These are phyloP conservation scores for Erysimum cheiranthoides DNA, from an alignment of 345 rosid species.

Conservation along the genomic window DNA sequence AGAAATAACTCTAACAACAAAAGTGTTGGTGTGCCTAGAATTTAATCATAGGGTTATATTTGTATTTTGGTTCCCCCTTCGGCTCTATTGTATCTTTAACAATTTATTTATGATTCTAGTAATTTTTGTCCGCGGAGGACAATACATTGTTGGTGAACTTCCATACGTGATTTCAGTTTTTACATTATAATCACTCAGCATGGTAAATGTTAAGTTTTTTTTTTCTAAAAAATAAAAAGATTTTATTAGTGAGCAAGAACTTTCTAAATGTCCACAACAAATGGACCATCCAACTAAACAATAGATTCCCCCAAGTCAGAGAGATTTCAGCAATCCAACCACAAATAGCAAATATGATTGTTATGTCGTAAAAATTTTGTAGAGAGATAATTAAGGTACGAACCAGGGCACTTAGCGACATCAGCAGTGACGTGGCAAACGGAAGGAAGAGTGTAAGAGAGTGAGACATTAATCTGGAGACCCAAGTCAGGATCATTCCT, in stretches of 20 bases:
- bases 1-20: too few species aligned
- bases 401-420: slow-evolving; percentile 78
- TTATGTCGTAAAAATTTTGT: background rate
- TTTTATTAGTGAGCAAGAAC: background rate
- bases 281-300: background rate
- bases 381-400: background rate
- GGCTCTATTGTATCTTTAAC: too few species aligned
- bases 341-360: background rate
- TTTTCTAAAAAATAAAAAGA: too few species aligned
- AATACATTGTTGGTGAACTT: too few species aligned
- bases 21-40: too few species aligned
- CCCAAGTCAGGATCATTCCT: slow-evolving; percentile 74
- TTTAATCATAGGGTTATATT: too few species aligned
- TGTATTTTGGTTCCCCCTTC: too few species aligned
- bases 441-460: slow-evolving; percentile 68
- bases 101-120: too few species aligned
- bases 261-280: too few species aligned
- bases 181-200: background rate
- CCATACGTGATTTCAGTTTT: background rate
- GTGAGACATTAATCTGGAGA: slow-evolving; percentile 71
- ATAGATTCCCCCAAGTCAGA: background rate
- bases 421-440: slow-evolving; percentile 67
- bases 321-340: background rate
- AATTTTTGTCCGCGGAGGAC: too few species aligned
- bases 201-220: background rate